Evolutionary conservation across 768 basidiomycete genomes (phyloP).

Genomic region (Suillus variegatus): DNA sequence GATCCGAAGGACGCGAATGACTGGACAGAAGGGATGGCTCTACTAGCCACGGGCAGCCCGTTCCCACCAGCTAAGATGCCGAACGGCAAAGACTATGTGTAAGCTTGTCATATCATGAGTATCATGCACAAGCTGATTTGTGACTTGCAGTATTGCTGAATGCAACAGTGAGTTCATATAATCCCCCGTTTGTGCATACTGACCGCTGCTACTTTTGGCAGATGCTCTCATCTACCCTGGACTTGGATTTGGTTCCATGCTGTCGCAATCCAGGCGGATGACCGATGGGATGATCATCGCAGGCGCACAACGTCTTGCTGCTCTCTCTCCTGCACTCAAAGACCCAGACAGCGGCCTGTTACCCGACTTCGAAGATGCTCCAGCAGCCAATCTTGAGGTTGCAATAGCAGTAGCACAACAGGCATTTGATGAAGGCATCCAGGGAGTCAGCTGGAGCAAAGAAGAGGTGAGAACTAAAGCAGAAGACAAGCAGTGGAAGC

Average conservation of each 20-base stretch:
- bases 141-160: constrained; percentile 59
- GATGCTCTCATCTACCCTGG: constrained; percentile 85
- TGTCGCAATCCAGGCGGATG: constrained; percentile 61
- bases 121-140: constrained; percentile 8
- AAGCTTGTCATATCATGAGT: constrained; percentile 24
- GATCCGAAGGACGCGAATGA: constrained; percentile 67
- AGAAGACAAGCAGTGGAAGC: constrained; percentile 57
- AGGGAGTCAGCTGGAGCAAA: constrained; percentile 58
- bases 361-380: constrained; percentile 76
- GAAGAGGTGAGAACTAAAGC: constrained; percentile 57
- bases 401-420: constrained; percentile 80
- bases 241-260: constrained; percentile 78
- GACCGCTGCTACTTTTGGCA: constrained; percentile 19
- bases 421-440: constrained; percentile 71
- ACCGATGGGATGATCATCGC: constrained; percentile 90
- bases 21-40: constrained; percentile 80
- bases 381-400: constrained; percentile 76
- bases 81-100: constrained; percentile 67
- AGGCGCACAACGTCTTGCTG: constrained; percentile 71
- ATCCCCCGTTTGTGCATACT: neutral
- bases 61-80: constrained; percentile 74
- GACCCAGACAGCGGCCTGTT: constrained; percentile 73
- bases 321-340: constrained; percentile 71
- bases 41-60: constrained; percentile 84
- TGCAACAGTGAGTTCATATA: constrained; percentile 56